Base-by-base conservation (phyloP, 2,329 filamentous ascomycete species). In the Aspergillus bombycis region DNA sequence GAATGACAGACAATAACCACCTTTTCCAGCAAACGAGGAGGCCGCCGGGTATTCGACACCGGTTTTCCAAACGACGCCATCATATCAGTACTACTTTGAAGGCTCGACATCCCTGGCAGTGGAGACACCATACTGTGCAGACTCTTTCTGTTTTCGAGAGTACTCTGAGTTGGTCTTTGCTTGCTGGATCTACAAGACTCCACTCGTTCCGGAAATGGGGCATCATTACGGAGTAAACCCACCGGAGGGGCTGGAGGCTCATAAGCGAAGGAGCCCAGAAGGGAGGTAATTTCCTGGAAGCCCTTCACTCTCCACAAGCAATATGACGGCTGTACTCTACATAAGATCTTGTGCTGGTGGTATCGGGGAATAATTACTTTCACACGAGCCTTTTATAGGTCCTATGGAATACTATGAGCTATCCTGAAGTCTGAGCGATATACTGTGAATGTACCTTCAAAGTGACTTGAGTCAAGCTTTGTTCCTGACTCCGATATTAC, bases 171-270 rank as follows among this genome's bases (percentile, higher is more conserved):
- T 63, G 63, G 54, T 61, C 60, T 57, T 65, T 65, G 60, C 63
- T 60, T 34, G 21, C 52, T 52, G n/a, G 63, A 63, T 65, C 63
- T 65, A 60, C 63, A 56, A 28, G 59, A 60, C 43, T 65, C 60
- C 61, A 57, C 61, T 62, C 28, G 41, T 58, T 61, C 55, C 28
- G 52, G 53, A 45, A 62, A 60, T n/a, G 19, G 48, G 28, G 26
- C 26, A 52, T 41, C 38, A 58, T 34, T n/a, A 55, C 14, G 21
- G 52, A 54, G 19, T 14, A n/a, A 21, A 55, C 52, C 26, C 45
- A 28, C 26, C 30, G 57, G 32, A 59, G 23, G 32, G 23, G 28
- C 38, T 45, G 23, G 45, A 26, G 34, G 19, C n/a, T 41, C 21
- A 14, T 26, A 38, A 32, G 16, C 16, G 34, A 55, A 8, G 10